phyloP scores from a whole-genome alignment of 2,329 filamentous ascomycete species.

The Colletotrichum plurivorum region DNA sequence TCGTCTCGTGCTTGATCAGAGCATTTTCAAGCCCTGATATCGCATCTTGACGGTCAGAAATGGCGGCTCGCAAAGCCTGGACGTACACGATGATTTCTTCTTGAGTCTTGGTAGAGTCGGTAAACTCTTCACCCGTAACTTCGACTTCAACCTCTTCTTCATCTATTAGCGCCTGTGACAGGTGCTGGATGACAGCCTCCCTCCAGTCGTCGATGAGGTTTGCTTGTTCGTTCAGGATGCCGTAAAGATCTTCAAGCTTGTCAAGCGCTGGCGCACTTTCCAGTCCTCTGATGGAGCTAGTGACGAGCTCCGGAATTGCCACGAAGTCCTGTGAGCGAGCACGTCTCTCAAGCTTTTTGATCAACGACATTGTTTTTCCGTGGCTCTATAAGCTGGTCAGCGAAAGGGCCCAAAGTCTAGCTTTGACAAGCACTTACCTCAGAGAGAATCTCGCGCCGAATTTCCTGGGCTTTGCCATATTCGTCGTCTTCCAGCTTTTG shows the following conservation, averaged over 20 bases:
- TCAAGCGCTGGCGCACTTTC: constrained; percentile 79
- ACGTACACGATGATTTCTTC: constrained; percentile 92
- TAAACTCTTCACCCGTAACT: constrained; percentile 90
- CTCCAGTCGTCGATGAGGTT: constrained; percentile 82
- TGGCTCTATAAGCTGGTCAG: constrained; percentile 47
- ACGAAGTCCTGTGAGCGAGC: constrained; percentile 69
- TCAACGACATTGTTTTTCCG: constrained; percentile 72
- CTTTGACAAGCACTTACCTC: constrained; percentile 55
- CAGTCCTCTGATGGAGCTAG: constrained; percentile 74
- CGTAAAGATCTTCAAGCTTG: constrained; percentile 75
- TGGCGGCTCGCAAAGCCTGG: constrained; percentile 79
- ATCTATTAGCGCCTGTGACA: constrained; percentile 84
- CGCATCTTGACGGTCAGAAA: constrained; percentile 84
- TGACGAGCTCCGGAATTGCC: constrained; percentile 69
- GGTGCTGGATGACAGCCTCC: constrained; percentile 77
- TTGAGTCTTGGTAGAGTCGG: constrained; percentile 87
- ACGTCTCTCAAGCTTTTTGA: constrained; percentile 72
- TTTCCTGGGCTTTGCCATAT: constrained; percentile 83
- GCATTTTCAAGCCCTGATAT: constrained; percentile 84
- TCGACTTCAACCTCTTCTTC: constrained; percentile 82
- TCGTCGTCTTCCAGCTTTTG: constrained; percentile 79
- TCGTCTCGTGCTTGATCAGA: constrained; percentile 81
- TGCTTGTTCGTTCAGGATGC: constrained; percentile 80
- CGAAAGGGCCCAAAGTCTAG: neutral
- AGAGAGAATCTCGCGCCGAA: constrained; percentile 84